phyloP scores from a whole-genome alignment of 2,329 filamentous ascomycete species.

The Fusarium sp. region DNA sequence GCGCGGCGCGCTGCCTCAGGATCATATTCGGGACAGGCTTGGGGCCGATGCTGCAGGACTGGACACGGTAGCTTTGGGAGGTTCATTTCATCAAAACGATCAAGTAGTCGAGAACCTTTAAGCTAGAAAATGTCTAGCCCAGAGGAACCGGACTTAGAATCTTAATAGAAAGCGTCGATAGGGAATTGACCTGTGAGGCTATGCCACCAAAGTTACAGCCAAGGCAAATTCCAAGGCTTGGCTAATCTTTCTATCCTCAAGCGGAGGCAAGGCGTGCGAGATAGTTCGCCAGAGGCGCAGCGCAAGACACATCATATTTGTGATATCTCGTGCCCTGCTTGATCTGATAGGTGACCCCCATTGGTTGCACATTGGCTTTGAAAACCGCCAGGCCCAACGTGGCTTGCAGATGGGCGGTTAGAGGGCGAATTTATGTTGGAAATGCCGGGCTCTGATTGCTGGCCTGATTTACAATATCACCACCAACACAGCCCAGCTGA shows the following conservation, averaged over 20 bases:
- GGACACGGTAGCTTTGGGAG: not conserved
- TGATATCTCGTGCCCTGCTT: not conserved
- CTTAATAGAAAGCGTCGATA: not conserved
- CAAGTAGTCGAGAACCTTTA: fast-evolving
- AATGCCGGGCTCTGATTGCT: not conserved
- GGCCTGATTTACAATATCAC: not conserved
- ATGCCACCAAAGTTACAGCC: not conserved
- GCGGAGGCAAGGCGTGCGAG: too few species aligned
- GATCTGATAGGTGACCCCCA: not conserved
- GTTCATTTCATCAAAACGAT: too few species aligned
- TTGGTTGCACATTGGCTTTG: not conserved
- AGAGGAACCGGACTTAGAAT: not conserved
- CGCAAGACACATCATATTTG: not conserved
- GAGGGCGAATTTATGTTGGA: not conserved
- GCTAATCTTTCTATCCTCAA: not conserved
- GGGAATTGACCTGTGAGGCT: not conserved
- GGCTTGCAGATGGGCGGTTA: not conserved
- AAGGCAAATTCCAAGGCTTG: not conserved
- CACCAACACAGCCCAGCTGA: not conserved
- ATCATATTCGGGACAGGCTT: fast-evolving
- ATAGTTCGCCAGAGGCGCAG: not conserved
- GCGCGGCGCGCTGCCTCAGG: fast-evolving
- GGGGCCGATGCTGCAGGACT: not conserved
- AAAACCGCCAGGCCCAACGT: not conserved
- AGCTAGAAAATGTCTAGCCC: not conserved